Evolutionary conservation across 2,329 filamentous ascomycete genomes (phyloP), one percentile per base, ranked within the genome.

Genomic region (Emmonsia crescens): DNA sequence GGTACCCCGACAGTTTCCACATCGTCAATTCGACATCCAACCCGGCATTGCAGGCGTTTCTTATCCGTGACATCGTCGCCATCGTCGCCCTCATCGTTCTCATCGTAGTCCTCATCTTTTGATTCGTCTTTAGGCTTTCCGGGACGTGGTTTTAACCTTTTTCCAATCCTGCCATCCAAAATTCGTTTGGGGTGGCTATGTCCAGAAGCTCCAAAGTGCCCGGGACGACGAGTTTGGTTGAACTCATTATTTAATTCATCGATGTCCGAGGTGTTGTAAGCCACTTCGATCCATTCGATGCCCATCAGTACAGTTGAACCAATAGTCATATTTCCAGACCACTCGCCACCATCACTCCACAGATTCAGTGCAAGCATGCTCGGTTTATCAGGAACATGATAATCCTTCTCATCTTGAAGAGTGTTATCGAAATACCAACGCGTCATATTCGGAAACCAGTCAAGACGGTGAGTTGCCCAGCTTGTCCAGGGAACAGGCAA

Each of bases 271-370:
- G 60, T 65, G 36, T 78, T 78, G 63, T 74, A 78, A 5, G 70
- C 70, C 52, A 77, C 61, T 62, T 78, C 74, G 52, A 78, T 74
- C 69, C 74, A 77, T 60, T 77, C 74, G 19, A 78, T 71, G 0
- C 71, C 76, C 64, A 77, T 66, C 46, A 69, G 70, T 2, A 76
- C 73, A 59, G 69, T 72, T 12, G 73, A 68, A 0, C 74, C 74
- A 0, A 75, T 62, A 0, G 60, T 65, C 70, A 78, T 71, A 61
- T 76, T 75, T 2, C 76, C 75, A 0, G 75, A 75, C 75, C 76
- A 78, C 2, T 66, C 24, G 0, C 75, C 74, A 0, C 76, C 76
- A 62, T 77, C 72, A 60, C 74, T 77, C 76, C 76, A 78, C 14
- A 78, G 68, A 57, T 77, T 78, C 56, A 78, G 61, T 19, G 74